Percentiles rank a stretch among this genome's conserved stretches.
phyloP scores from a whole-genome alignment of 306 rosid species.

The Hylodesmum podocarpum region DNA sequence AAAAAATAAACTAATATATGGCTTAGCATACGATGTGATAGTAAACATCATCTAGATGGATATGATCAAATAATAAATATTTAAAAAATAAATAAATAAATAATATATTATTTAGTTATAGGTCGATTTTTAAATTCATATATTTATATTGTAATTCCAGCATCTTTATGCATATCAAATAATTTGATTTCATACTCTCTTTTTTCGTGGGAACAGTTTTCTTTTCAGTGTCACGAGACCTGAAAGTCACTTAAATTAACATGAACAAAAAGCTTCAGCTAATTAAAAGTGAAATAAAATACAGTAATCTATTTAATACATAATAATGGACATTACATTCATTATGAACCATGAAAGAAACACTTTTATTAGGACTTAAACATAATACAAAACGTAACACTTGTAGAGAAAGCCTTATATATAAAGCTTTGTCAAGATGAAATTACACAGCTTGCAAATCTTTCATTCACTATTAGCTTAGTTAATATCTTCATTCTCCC shows the following conservation, averaged over 20 bases:
- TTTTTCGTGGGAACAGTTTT: not conserved
- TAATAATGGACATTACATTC: not conserved
- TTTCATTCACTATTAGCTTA: conserved; percentile 10
- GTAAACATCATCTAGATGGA: too few species aligned
- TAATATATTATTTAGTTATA: too few species aligned
- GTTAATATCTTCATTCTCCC: conserved; percentile 27
- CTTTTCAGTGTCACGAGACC: not conserved
- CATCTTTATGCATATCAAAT: not conserved
- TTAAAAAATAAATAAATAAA: too few species aligned
- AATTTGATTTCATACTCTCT: not conserved
- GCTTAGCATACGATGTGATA: too few species aligned
- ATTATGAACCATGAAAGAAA: not conserved
- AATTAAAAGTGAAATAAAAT: not conserved
- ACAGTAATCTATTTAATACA: not conserved
- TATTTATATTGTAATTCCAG: not conserved
- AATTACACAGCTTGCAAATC: conserved; percentile 24
- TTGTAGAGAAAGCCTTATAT: conserved; percentile 20
- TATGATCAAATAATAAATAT: too few species aligned
- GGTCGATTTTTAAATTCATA: not conserved
- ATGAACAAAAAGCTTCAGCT: not conserved
- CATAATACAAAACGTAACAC: conserved; percentile 21
- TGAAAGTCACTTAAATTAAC: not conserved
- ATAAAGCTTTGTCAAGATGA: conserved; percentile 23
- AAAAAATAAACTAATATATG: too few species aligned
- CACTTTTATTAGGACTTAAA: conserved; percentile 19